Evolutionary conservation across 352 stramenopile species (phyloP).

Genomic region (Phytophthora fragariaefolia): DNA sequence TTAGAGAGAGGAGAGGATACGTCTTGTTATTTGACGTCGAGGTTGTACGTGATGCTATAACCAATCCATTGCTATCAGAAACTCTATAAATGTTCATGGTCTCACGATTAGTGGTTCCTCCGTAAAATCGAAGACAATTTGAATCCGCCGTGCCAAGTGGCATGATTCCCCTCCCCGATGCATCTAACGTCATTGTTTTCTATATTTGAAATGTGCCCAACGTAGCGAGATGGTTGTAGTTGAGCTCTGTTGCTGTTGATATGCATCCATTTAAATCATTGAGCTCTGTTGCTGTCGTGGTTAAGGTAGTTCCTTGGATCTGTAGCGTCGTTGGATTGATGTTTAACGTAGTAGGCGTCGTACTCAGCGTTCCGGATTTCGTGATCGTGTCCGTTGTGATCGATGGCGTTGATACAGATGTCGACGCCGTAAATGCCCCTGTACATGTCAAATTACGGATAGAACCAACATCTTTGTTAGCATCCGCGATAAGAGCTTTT

Average conservation of each 20-base stretch:
- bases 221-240: not conserved
- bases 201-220: conserved; percentile 10
- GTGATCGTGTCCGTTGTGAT: conserved; percentile 9
- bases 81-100: conserved; percentile 25
- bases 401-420: not conserved
- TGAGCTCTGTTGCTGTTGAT: not conserved
- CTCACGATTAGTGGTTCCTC: conserved; percentile 7
- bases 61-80: conserved; percentile 21
- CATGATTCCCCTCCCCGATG: conserved; percentile 3
- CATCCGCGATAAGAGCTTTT: not conserved
- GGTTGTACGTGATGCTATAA: conserved; percentile 16
- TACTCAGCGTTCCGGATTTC: conserved; percentile 1
- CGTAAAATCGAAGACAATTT: conserved; percentile 19
- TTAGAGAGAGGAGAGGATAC: conserved; percentile 9
- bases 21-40: conserved; percentile 19
- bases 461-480: conserved; percentile 9
- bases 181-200: conserved; percentile 21
- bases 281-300: not conserved
- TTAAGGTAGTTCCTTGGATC: not conserved
- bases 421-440: not conserved
- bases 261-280: not conserved
- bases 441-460: not conserved
- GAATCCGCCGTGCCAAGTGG: not conserved
- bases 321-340: conserved; percentile 6
- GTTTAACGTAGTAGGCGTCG: conserved; percentile 3